Evolutionary conservation across 257 asterid genomes (phyloP).

Genomic region (Solanum okadae): DNA sequence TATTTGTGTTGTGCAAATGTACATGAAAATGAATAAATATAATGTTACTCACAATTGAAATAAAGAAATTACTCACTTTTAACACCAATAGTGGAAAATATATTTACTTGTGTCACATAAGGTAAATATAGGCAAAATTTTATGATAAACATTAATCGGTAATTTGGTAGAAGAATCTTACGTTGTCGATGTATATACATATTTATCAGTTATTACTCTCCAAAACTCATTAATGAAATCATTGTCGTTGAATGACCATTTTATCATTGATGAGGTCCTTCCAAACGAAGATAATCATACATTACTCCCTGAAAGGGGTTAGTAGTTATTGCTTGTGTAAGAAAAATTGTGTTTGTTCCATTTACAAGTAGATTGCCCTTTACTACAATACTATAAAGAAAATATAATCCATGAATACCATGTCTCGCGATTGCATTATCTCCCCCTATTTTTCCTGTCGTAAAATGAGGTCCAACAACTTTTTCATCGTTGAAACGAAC

Average conservation of each 20-base stretch:
- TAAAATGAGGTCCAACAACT: constrained; percentile 14
- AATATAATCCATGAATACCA: constrained; percentile 18
- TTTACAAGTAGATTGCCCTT: constrained; percentile 11
- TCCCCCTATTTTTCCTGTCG: constrained; percentile 26
- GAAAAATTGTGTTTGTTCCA: constrained; percentile 25
- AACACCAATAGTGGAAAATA: too few species aligned
- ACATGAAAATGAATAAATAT: background rate
- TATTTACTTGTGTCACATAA: too few species aligned
- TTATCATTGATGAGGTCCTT: background rate
- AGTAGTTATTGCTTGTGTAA: too few species aligned
- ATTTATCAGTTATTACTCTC: too few species aligned
- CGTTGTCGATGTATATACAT: too few species aligned
- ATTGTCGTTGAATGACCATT: background rate
- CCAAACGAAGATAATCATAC: too few species aligned
- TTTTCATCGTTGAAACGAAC: constrained; percentile 32
- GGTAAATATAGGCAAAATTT: too few species aligned
- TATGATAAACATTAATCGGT: too few species aligned
- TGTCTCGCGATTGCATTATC: constrained; percentile 67
- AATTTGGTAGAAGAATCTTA: too few species aligned
- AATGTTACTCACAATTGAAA: too few species aligned
- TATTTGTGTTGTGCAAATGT: background rate
- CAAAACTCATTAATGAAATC: background rate
- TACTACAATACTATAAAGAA: constrained; percentile 13
- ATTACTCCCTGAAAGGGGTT: too few species aligned
- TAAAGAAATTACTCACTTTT: too few species aligned